Evolutionary conservation across 2,329 filamentous ascomycete genomes (phyloP), one percentile per base, ranked within the genome.

Genomic region (Epicoccum nigrum): DNA sequence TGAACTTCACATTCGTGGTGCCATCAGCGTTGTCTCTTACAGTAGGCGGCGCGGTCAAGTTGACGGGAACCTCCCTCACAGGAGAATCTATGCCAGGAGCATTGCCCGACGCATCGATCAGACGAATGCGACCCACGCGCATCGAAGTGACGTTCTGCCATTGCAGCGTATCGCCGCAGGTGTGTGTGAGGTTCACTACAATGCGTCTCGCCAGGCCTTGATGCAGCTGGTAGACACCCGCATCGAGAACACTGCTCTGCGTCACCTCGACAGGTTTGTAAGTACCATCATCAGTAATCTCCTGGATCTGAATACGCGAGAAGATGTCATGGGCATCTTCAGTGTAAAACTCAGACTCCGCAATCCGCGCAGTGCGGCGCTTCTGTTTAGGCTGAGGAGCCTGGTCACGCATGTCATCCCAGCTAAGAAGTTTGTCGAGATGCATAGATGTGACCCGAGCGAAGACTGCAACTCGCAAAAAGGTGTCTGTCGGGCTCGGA

Each of bases 301-400:
- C 94, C 39, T 96, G 84, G 28, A 99, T 85, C 73, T 97, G 92
- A 7, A 96, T 79, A 20, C 91, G 84, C 0, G 90, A 87, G 65
- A 99, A 90, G 20, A 99, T 81, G 70, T 99, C 94, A 69, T 99
- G 92, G 60, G 92, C 88, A 70, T 97, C 94, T 71, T 97, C 91
- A 0, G 87, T 90, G 64, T 88, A 96, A 69, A 95, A 99, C 61
- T 99, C 92, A 0, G 89, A 88, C 72, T 99, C 94, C 11, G 90
- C 87, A 59, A 99, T 86, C 9, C 94, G 83, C 19, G 89, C 82
- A 33, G 79, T 81, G 47, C 82, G 81, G 15, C 83, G 82, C 56
- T 83, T 82, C 41, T 86, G 79, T 15, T 84, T 83, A 2, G 77
- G 76, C 17, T 76, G 74, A 39, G 81, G 79, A 2, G 81, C 80